Percentiles rank a stretch among this genome's conserved stretches.
phyloP scores from a whole-genome alignment of 2,329 filamentous ascomycete species.

The Alternaria gaisen region DNA sequence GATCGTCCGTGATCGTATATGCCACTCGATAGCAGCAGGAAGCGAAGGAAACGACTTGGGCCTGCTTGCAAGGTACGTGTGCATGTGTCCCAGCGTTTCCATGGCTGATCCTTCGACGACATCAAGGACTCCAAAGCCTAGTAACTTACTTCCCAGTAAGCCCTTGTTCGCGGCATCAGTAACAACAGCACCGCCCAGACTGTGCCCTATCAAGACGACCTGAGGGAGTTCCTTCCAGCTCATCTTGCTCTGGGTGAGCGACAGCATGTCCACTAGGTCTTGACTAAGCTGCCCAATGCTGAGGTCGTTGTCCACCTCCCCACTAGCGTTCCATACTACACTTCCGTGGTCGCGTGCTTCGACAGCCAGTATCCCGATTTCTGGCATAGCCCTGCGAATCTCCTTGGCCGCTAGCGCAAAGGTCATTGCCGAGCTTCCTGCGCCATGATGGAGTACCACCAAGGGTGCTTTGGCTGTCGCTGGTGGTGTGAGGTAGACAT shows the following conservation, averaged over 20 bases:
- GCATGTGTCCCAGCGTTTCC: constrained; percentile 94
- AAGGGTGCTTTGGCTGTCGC: constrained; percentile 73
- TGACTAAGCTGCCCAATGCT: constrained; percentile 74
- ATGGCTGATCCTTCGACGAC: constrained; percentile 96
- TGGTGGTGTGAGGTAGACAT: constrained; percentile 89
- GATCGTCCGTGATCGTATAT: constrained; percentile 86
- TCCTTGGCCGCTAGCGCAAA: constrained; percentile 85
- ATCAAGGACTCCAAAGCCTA: constrained; percentile 91
- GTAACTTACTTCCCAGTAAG: constrained; percentile 70
- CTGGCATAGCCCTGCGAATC: constrained; percentile 77
- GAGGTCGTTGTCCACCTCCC: constrained; percentile 66
- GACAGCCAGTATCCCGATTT: constrained; percentile 82
- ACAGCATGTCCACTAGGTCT: constrained; percentile 76
- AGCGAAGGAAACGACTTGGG: constrained; percentile 81
- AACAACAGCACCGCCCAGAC: constrained; percentile 88
- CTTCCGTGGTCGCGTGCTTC: constrained; percentile 91
- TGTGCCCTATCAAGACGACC: constrained; percentile 87
- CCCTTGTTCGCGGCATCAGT: constrained; percentile 79
- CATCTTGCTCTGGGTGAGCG: constrained; percentile 72
- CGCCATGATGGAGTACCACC: constrained; percentile 94
- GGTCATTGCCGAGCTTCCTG: constrained; percentile 89
- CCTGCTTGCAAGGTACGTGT: constrained; percentile 84
- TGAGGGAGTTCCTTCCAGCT: constrained; percentile 77
- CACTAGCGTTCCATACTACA: constrained; percentile 54
- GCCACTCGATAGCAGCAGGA: constrained; percentile 89